A percentile compares a stretch with the other conserved stretches of the same genome.
Evolutionary conservation across 2,329 filamentous ascomycete genomes (phyloP).

Genomic region (Aspergillus fumigatus): DNA sequence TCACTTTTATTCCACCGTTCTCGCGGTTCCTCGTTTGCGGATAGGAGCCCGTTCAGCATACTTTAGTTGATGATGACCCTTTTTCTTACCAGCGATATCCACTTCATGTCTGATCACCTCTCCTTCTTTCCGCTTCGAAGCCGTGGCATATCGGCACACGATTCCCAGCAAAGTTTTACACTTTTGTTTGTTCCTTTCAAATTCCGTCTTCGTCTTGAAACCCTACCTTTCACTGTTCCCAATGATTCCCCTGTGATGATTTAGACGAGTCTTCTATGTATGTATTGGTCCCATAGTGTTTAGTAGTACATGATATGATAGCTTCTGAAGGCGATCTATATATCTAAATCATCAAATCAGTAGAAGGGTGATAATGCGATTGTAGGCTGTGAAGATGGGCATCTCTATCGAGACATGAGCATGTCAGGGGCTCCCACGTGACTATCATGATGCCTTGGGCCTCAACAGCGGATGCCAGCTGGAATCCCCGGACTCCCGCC

Average conservation of each 20-base stretch:
- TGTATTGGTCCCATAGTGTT: slow-evolving; percentile 15
- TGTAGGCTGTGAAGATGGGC: background rate
- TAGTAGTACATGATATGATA: background rate
- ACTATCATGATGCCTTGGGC: slow-evolving; percentile 14
- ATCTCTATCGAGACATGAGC: background rate
- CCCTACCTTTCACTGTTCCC: background rate
- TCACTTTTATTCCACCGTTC: slow-evolving; percentile 4
- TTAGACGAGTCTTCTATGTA: slow-evolving; percentile 21
- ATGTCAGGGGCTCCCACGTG: slow-evolving; percentile 31
- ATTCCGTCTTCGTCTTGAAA: background rate
- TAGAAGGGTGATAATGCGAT: background rate
- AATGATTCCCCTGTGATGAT: slow-evolving; percentile 12
- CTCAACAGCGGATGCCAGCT: slow-evolving; percentile 23
- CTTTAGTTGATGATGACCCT: background rate
- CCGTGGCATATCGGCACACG: background rate
- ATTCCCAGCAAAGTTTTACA: background rate
- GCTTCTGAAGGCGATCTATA: background rate
- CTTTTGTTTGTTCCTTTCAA: background rate
- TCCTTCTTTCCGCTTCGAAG: background rate
- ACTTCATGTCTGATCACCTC: background rate
- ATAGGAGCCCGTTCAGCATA: slow-evolving; percentile 6
- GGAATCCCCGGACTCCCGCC: slow-evolving; percentile 16
- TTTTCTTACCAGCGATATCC: background rate
- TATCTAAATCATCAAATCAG: background rate
- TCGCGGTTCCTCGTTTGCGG: slow-evolving; percentile 10